Evolutionary conservation across 257 asterid genomes (phyloP).

Genomic region (Rauvolfia tetraphylla): DNA sequence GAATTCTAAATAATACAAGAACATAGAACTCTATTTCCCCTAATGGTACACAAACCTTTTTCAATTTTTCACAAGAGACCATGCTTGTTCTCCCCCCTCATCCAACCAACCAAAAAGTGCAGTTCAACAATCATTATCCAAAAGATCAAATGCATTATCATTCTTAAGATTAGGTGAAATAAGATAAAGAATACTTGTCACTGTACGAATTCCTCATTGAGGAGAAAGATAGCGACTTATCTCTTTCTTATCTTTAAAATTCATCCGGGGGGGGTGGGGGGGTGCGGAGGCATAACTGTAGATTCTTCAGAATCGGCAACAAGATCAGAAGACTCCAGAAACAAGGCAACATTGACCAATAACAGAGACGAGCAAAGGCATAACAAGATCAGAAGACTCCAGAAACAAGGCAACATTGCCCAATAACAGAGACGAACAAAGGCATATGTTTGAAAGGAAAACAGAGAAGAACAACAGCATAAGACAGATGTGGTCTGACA

Average conservation of each 20-base stretch:
- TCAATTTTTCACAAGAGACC: neutral
- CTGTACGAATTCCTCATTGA: neutral
- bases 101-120: neutral
- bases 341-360: neutral
- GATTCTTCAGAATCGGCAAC: too few relatives aligned
- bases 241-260: neutral
- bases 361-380: neutral
- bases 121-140: slow-evolving; percentile 16
- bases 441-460: neutral
- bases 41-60: neutral
- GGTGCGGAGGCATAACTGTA: too few relatives aligned
- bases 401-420: neutral
- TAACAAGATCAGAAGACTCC: neutral
- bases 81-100: neutral
- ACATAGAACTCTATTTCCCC: neutral
- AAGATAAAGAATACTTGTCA: slow-evolving; percentile 15
- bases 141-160: slow-evolving; percentile 17
- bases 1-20: neutral
- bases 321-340: neutral
- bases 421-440: neutral
- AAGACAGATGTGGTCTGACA: neutral
- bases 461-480: neutral
- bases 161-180: slow-evolving; percentile 6
- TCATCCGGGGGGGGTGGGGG: too few relatives aligned
- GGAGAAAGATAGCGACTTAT: neutral